phyloP scores from a whole-genome alignment of 1,284 basidiomycete species.

The Trichosporon sp. region DNA sequence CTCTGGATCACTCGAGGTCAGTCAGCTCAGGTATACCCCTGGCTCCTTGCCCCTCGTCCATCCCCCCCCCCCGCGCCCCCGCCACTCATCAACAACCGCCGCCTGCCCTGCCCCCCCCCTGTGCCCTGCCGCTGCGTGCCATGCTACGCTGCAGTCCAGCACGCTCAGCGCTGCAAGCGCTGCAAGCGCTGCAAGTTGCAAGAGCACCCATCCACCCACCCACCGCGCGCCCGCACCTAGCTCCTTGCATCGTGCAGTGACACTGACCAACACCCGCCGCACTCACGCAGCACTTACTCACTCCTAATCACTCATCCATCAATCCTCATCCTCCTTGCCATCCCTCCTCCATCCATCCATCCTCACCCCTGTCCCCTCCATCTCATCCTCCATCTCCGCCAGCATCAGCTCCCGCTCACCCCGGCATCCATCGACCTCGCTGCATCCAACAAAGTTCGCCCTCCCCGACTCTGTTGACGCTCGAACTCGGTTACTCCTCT shows the following conservation, averaged over 20 bases:
- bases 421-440: background rate
- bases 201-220: too few species aligned
- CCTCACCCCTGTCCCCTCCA: slow-evolving; percentile 1
- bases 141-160: background rate
- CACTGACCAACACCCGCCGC: background rate
- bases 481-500: background rate
- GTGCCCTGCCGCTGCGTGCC: background rate
- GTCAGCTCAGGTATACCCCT: slow-evolving; percentile 13
- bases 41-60: slow-evolving; percentile 11
- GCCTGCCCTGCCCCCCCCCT: background rate
- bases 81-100: slow-evolving; percentile 14
- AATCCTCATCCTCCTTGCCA: background rate
- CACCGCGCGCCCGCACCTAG: slow-evolving; percentile 1
- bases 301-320: slow-evolving; percentile 19
- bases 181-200: too few species aligned
- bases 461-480: slow-evolving; percentile 1
- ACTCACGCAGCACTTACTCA: background rate
- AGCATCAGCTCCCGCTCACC: background rate
- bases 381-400: slow-evolving; percentile 7
- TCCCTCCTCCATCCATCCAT: slow-evolving; percentile 17
- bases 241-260: background rate
- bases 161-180: too few species aligned
- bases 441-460: background rate
- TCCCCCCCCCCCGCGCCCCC: slow-evolving; percentile 12
- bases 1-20: slow-evolving; percentile 2